Percentiles rank a stretch among this genome's conserved stretches.
These are phyloP conservation scores for Spiraea crenata DNA, from an alignment of 331 rosid species.

Conservation along the genomic window DNA sequence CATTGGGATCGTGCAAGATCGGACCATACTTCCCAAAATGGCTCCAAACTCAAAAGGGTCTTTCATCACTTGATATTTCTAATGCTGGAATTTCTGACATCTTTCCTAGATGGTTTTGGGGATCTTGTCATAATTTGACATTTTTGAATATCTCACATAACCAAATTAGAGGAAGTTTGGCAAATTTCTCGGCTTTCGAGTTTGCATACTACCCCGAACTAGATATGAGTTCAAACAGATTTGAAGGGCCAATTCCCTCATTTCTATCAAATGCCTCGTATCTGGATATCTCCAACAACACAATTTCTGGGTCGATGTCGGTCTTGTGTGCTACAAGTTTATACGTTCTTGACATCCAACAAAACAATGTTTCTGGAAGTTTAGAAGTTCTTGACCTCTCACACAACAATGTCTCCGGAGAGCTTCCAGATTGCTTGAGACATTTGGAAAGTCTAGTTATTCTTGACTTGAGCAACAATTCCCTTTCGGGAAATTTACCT, in stretches of 20 bases:
- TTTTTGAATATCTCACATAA: constrained; percentile 21
- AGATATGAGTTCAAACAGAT: not conserved
- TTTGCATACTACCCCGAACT: not conserved
- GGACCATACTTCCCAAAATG: constrained; percentile 29
- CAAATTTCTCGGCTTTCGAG: not conserved
- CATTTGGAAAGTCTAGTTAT: not conserved
- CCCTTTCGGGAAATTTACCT: constrained; percentile 14
- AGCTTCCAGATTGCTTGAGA: constrained; percentile 28
- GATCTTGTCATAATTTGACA: accelerated
- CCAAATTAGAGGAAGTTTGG: constrained; percentile 7
- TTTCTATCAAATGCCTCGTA: not conserved
- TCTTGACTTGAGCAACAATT: constrained; percentile 6
- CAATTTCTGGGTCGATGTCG: not conserved
- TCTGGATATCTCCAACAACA: not conserved
- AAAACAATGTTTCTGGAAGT: accelerated
- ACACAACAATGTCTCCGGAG: not conserved
- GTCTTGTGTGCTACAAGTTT: not conserved
- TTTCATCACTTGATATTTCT: not conserved
- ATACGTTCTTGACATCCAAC: too few relatives aligned
- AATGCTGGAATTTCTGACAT: constrained; percentile 3
- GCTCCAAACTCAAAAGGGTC: constrained; percentile 5
- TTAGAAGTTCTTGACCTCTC: not conserved
- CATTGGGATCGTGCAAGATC: constrained; percentile 9
- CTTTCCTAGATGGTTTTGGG: constrained; percentile 30
- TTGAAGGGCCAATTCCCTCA: not conserved